A percentile compares a stretch with the other conserved stretches of the same genome.
Conservation (phyloP, 2,329 filamentous ascomycete species). For the Aspergillus sp. region DNA sequence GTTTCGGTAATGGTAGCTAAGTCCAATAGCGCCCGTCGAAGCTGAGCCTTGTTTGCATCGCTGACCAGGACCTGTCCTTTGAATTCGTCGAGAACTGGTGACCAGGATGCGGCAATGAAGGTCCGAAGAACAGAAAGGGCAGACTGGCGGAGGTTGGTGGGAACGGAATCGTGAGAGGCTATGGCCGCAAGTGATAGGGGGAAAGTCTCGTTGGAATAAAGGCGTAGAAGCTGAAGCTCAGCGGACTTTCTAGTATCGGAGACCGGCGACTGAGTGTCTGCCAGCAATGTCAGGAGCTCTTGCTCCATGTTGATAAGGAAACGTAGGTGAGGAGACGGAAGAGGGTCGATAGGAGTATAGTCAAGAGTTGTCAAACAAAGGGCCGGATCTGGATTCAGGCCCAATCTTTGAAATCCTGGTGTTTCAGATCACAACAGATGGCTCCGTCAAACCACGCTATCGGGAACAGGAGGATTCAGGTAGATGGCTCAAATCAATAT, state of each 20-base stretch:
- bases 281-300: slow-evolving; percentile 83
- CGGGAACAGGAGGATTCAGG: background rate
- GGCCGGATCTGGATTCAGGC: background rate
- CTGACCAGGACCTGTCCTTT: slow-evolving; percentile 67
- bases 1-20: slow-evolving; percentile 72
- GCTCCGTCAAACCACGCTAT: background rate
- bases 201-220: slow-evolving; percentile 69
- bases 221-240: slow-evolving; percentile 75
- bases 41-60: slow-evolving; percentile 70
- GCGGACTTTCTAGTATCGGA: slow-evolving; percentile 80
- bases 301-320: slow-evolving; percentile 70
- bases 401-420: background rate
- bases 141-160: slow-evolving; percentile 76
- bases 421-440: background rate
- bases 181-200: slow-evolving; percentile 79
- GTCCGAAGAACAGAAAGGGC: slow-evolving; percentile 77
- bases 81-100: slow-evolving; percentile 70
- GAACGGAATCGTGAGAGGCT: slow-evolving; percentile 72
- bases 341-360: background rate
- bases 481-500: background rate
- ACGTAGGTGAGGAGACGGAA: slow-evolving; percentile 5
- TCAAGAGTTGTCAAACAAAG: background rate
- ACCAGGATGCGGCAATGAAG: slow-evolving; percentile 86
- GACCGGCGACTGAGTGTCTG: slow-evolving; percentile 77
- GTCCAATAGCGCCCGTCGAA: slow-evolving; percentile 74